phyloP scores from a whole-genome alignment of 441 rosid species.

The Arabidopsis hybrid region DNA sequence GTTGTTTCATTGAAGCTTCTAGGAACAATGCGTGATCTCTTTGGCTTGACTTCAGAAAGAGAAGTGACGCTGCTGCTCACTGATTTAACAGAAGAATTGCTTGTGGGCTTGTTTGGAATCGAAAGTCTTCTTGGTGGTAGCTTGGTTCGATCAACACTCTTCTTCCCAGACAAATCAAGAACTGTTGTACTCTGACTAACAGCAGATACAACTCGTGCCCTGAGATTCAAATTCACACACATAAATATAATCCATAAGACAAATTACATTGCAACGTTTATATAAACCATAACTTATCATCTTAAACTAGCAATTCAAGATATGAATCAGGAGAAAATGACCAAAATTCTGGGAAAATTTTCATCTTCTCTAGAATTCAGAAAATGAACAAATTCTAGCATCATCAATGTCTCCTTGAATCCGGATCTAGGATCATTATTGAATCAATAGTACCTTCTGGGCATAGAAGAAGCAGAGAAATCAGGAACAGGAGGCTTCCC shows the following conservation, averaged over 20 bases:
- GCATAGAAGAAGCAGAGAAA: constrained; percentile 52
- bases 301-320: not conserved
- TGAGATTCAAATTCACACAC: constrained; percentile 28
- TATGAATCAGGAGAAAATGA: not conserved
- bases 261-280: not conserved
- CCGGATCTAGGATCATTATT: constrained; percentile 13
- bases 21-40: constrained; percentile 44
- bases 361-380: not conserved
- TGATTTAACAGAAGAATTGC: constrained; percentile 49
- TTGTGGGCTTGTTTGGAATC: constrained; percentile 62
- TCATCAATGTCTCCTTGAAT: not conserved
- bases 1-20: constrained; percentile 49
- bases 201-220: constrained; percentile 58
- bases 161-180: constrained; percentile 70
- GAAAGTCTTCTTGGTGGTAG: constrained; percentile 85
- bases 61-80: constrained; percentile 53
- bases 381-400: not conserved
- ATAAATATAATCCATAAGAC: not conserved
- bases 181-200: constrained; percentile 78
- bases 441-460: constrained; percentile 56
- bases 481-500: constrained; percentile 60
- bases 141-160: constrained; percentile 66
- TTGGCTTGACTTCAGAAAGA: constrained; percentile 60
- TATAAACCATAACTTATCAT: not conserved
- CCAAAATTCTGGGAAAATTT: not conserved